Evolutionary conservation across 176 grass and related monocot genomes (phyloP).

Genomic region (Saccharum spontaneum): DNA sequence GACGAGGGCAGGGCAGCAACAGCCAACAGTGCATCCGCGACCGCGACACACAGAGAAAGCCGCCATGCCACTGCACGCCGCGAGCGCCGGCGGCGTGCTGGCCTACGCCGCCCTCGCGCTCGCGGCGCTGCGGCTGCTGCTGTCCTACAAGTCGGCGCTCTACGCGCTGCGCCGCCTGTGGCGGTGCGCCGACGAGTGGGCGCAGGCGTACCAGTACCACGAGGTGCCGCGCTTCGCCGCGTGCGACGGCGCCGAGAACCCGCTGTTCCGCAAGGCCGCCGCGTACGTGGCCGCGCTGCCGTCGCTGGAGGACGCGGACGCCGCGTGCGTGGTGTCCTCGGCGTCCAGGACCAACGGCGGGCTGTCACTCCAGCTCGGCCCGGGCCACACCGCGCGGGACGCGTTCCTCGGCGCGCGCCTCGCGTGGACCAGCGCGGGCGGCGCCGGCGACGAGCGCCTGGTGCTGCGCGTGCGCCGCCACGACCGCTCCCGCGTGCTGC

Average conservation of each 20-base stretch:
- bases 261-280: constrained; percentile 46
- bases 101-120: constrained; percentile 37
- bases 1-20: not conserved
- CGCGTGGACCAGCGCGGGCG: constrained; percentile 19
- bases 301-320: constrained; percentile 49
- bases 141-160: constrained; percentile 58
- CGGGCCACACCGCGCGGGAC: constrained; percentile 38
- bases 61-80: not conserved
- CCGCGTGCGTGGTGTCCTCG: constrained; percentile 37
- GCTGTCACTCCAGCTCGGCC: constrained; percentile 37
- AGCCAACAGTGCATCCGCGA: not conserved
- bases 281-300: constrained; percentile 54
- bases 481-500: constrained; percentile 70
- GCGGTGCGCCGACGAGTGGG: constrained; percentile 60
- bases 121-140: constrained; percentile 45
- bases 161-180: constrained; percentile 47
- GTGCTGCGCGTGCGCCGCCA: constrained; percentile 78
- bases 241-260: constrained; percentile 37
- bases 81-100: not conserved
- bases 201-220: constrained; percentile 77
- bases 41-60: not conserved
- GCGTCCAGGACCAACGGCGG: constrained; percentile 33
- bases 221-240: constrained; percentile 50
- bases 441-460: constrained; percentile 18
- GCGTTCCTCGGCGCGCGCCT: constrained; percentile 48